Evolutionary conservation across 176 grass and related monocot species (phyloP), one percentile per base, ranked within the genome.

Genomic region (Avena insularis): DNA sequence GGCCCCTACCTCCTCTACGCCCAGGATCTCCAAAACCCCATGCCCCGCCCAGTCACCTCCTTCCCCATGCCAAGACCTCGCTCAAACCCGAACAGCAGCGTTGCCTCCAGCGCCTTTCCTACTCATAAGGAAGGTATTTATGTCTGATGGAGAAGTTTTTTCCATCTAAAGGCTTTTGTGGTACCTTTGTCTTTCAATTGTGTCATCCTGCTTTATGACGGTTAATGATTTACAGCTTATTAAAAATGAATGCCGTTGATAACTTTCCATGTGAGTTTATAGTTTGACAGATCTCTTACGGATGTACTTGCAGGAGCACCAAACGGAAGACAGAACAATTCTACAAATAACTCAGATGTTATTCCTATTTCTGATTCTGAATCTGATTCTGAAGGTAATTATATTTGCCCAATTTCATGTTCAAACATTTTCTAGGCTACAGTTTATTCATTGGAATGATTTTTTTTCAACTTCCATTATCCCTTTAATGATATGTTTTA

Each of bases 381-480:
- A 67, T 93, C 88, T 48, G 93, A 93, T 33, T 87, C 86, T 86
- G 93, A 98, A 92, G 93, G 96, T 98, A 90, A 78, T 33, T 23
- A 5, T 56, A 27, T 15, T 15, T 68, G 79, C 76, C 51, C 11
- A 14, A 54, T 78, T 82, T 51, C 53, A 69, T 75, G 27, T 17
- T 60, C 43, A 82, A 54, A 72, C 46, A 77, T 64, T 70, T 71
- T 82, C 48, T 45, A 71, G 71, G 45, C 58, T 84, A 80, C n/a
- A 57, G 27, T 85, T 73, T 85, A 56, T 38, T 71, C 75, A 13
- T 89, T 58, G 11, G 12, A 48, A 9, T 45, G 35, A 79, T 48
- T 79, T 49, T 47, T 67, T 78, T 77, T 38, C 10, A 79, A 13
- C 12, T 38, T 9, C 19, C 16, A 83, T 33, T 57, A 61, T 54